Evolutionary conservation across 768 basidiomycete genomes (phyloP).

Genomic region (Auricularia cornea): DNA sequence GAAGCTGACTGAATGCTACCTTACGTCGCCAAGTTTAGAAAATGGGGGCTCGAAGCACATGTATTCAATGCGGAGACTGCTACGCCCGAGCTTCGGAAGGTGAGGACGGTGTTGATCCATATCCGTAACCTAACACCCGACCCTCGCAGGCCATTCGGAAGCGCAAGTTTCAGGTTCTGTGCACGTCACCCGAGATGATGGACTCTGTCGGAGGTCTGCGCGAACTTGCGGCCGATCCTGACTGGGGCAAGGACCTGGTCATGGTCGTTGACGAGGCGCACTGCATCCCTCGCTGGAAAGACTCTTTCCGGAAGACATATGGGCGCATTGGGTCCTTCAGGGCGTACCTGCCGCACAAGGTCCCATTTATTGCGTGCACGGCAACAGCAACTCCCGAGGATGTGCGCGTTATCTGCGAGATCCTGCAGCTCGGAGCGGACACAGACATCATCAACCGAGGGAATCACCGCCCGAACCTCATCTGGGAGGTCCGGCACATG

Average conservation of each 20-base stretch:
- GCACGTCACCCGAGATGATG: background rate
- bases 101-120: background rate
- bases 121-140: background rate
- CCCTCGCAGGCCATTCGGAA: background rate
- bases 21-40: background rate
- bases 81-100: background rate
- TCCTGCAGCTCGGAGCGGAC: background rate
- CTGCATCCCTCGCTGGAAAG: background rate
- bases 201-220: background rate
- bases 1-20: background rate
- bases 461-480: background rate
- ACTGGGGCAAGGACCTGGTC: background rate
- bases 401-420: background rate
- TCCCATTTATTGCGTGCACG: background rate
- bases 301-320: background rate
- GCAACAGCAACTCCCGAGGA: background rate
- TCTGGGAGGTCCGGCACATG: background rate
- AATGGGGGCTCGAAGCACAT: background rate
- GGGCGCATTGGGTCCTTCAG: background rate
- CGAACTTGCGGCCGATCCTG: background rate
- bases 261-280: background rate
- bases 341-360: background rate
- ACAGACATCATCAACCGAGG: background rate
- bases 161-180: background rate
- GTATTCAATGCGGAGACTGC: background rate